Percentiles rank a stretch among this genome's conserved stretches.
phyloP scores from a whole-genome alignment of 352 stramenopile genomes.

The Elongisporangium senticosum region DNA sequence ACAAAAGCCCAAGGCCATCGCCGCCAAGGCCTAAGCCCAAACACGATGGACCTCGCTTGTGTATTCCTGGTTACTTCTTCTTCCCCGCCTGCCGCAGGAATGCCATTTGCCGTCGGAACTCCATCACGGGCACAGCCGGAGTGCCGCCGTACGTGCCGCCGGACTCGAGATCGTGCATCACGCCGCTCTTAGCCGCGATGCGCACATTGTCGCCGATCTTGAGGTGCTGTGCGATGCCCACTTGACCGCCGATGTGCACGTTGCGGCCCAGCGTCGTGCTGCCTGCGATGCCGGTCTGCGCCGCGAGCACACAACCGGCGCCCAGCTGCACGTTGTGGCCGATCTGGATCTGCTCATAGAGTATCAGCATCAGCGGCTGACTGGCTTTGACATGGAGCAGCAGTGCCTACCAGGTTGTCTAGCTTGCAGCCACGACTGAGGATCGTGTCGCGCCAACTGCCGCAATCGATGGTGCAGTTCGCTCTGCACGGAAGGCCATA shows the following conservation, averaged over 20 bases:
- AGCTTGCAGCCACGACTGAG: conserved; percentile 71
- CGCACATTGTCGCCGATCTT: conserved; percentile 75
- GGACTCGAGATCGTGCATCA: conserved; percentile 65
- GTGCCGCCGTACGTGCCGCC: conserved; percentile 60
- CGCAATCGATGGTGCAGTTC: conserved; percentile 77
- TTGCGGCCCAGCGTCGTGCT: conserved; percentile 74
- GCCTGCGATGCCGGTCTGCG: conserved; percentile 77
- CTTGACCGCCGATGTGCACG: conserved; percentile 77
- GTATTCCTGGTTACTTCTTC: conserved; percentile 15
- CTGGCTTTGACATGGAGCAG: neutral
- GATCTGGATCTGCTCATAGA: conserved; percentile 68
- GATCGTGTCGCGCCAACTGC: conserved; percentile 80
- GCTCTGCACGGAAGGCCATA: conserved; percentile 23
- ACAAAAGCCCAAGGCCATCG: conserved; percentile 24
- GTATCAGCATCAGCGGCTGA: neutral
- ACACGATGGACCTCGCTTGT: neutral
- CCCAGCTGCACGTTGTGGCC: conserved; percentile 84
- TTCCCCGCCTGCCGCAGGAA: conserved; percentile 41
- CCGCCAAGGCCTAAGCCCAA: conserved; percentile 37
- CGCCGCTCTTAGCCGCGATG: conserved; percentile 82
- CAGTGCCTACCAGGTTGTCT: conserved; percentile 61
- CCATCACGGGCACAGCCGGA: conserved; percentile 72
- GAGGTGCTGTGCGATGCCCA: conserved; percentile 79
- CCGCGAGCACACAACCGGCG: conserved; percentile 61
- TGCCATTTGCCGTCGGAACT: conserved; percentile 70